Base-by-base conservation (phyloP, 169 alveolate species). In the Cryptosporidium muris region DNA sequence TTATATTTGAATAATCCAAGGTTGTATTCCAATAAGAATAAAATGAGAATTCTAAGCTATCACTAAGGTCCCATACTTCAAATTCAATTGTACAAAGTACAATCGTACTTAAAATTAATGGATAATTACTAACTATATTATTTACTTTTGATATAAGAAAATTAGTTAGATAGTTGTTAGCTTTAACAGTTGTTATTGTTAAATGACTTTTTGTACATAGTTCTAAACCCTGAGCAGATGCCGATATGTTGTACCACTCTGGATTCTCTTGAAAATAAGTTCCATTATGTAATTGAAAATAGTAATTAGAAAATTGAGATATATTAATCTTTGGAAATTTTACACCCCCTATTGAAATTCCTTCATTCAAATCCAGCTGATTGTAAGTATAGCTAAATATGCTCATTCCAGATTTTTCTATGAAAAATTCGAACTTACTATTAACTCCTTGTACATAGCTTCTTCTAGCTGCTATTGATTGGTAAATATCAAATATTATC, bases 391-490 rank as follows among this genome's bases (percentile, higher is more conserved):
- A 58, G 52, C 85, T 74, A n/a, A 58, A 74, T 42, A 74, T 37
- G 6, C 37, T 37, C 34, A 58, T 74, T 47, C 68, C 74, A 2
- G 85, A 58, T 48, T 74, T 74, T 60, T 74, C 85, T 3, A 63
- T 74, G 25, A 14, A 14, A 11, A 74, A 34, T 14, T 42, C 40
- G 14, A 58, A 74, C 1, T 11, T 1, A 16, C 62, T 63, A 43
- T 62, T 48, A 14, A 58, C 63, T 56, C 85, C 85, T 25, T 74
- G 85, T 34, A 68, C 60, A 58, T 74, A 74, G 34, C 85, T 74
- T 58, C 60, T 74, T 43, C 85, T 74, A 16, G 85, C 54, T 12
- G 85, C 85, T 9, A 74, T 68, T n/a, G 74, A 66, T 16, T 74
- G 85, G 25, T 74, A 74, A 9, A 74, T 40, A 47, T 63, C 45